phyloP scores from a whole-genome alignment of 768 basidiomycete genomes.

The Suillus occidentalis region DNA sequence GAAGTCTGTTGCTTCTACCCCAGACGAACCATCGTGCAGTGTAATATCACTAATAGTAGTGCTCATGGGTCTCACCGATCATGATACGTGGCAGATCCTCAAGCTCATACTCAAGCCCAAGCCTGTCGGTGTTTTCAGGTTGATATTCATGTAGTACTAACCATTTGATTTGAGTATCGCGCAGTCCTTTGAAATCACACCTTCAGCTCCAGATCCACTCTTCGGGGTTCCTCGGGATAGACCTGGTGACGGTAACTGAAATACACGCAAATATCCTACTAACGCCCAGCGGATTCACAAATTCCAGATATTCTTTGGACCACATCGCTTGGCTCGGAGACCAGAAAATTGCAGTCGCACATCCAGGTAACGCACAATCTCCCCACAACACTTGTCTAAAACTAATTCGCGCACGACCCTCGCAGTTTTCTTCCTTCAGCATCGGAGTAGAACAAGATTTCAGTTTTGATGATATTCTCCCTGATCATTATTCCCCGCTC shows the following conservation, averaged over 20 bases:
- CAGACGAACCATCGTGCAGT: too few relatives aligned
- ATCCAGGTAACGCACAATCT: too few relatives aligned
- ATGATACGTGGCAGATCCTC: constrained; percentile 13
- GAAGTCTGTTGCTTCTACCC: too few relatives aligned
- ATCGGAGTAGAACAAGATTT: too few relatives aligned
- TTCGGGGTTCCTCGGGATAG: constrained; percentile 26
- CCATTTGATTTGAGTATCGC: background rate
- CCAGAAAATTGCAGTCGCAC: constrained; percentile 15
- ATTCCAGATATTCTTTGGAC: background rate
- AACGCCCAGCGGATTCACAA: background rate
- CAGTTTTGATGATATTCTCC: too few relatives aligned
- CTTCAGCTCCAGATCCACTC: constrained; percentile 24
- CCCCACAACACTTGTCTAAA: too few relatives aligned
- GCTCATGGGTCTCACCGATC: too few relatives aligned
- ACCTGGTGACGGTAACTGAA: constrained; percentile 11
- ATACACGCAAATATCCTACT: constrained; percentile 7
- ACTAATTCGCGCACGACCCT: too few relatives aligned
- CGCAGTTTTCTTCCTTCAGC: too few relatives aligned
- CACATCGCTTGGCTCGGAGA: constrained; percentile 19
- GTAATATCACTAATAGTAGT: too few relatives aligned
- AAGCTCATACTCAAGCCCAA: constrained; percentile 30
- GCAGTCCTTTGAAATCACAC: constrained; percentile 29
- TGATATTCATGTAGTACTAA: background rate
- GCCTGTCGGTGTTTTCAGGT: constrained; percentile 21
- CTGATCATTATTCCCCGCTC: too few relatives aligned